Conservation (phyloP, 805 yeast genomes). For the Metahyphopichia silvanorum region DNA sequence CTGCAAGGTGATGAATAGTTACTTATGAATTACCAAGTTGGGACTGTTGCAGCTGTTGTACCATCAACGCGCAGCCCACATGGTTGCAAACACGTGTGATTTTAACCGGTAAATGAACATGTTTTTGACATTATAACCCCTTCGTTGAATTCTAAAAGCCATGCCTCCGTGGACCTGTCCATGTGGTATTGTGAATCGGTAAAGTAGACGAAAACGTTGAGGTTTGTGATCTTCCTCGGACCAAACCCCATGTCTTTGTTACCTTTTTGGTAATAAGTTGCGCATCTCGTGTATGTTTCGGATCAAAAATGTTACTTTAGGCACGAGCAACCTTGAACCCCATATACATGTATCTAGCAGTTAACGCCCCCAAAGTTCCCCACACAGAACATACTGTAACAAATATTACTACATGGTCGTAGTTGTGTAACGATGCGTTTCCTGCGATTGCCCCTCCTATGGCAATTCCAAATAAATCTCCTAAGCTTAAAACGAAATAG, state of each 20-base stretch:
- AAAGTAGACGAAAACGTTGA: neutral
- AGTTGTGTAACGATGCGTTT: slow-evolving; percentile 7
- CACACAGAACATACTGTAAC: slow-evolving; percentile 15
- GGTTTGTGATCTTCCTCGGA: neutral
- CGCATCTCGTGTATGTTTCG: neutral
- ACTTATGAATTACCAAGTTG: too few species aligned
- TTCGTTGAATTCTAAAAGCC: neutral
- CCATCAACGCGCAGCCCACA: neutral
- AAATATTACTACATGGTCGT: slow-evolving; percentile 21
- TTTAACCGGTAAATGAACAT: too few species aligned
- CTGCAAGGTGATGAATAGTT: too few species aligned
- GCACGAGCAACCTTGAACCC: slow-evolving; percentile 11
- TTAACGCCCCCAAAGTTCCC: slow-evolving; percentile 18
- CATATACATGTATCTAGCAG: slow-evolving; percentile 18
- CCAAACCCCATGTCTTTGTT: neutral
- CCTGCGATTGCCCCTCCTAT: slow-evolving; percentile 25
- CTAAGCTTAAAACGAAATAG: slow-evolving; percentile 21
- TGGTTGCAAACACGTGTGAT: neutral
- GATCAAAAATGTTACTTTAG: neutral
- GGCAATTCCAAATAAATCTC: slow-evolving; percentile 26
- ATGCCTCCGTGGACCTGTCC: neutral
- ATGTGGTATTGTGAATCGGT: neutral
- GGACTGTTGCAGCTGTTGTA: too few species aligned
- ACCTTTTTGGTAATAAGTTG: neutral
- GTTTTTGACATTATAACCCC: too few species aligned